phyloP scores from a whole-genome alignment of 140 eudicot genomes.

The Erigeron philadelphicus region DNA sequence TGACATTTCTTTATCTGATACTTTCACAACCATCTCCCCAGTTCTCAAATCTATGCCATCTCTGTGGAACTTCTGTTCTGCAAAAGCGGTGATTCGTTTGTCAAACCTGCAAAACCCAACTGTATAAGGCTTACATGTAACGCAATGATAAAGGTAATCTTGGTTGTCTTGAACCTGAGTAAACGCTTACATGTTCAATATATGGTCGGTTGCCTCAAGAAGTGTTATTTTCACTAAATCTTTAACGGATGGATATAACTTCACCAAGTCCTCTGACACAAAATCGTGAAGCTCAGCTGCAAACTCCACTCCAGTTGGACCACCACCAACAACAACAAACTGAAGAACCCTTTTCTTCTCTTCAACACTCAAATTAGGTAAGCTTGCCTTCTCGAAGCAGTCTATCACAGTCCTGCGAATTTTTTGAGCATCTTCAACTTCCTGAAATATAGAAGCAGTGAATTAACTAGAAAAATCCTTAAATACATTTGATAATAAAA shows the following conservation, averaged over 20 bases:
- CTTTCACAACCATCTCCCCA: constrained; percentile 90
- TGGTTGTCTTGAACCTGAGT: background rate
- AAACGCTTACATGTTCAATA: constrained; percentile 75
- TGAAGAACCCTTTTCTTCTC: constrained; percentile 75
- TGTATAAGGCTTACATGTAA: constrained; percentile 5
- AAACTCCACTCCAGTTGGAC: constrained; percentile 96
- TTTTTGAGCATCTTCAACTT: constrained; percentile 95
- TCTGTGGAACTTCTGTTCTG: constrained; percentile 85
- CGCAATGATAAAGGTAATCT: background rate
- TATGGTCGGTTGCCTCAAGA: constrained; percentile 88
- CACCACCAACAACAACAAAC: constrained; percentile 98
- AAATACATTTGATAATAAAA: background rate
- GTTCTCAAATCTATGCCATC: constrained; percentile 83
- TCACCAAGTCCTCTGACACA: constrained; percentile 73
- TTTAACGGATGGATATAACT: constrained; percentile 65
- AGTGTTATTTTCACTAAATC: constrained; percentile 75
- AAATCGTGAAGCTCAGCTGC: constrained; percentile 98
- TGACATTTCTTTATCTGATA: constrained; percentile 66
- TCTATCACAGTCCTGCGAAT: constrained; percentile 76
- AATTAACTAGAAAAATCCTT: constrained; percentile 9
- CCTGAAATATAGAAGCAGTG: constrained; percentile 41
- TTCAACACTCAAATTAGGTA: constrained; percentile 73
- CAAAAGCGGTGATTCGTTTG: constrained; percentile 83
- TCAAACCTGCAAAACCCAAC: constrained; percentile 67
- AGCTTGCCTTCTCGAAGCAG: constrained; percentile 82